phyloP scores from a whole-genome alignment of 768 basidiomycete genomes.

The Leccinum longicurvipes region DNA sequence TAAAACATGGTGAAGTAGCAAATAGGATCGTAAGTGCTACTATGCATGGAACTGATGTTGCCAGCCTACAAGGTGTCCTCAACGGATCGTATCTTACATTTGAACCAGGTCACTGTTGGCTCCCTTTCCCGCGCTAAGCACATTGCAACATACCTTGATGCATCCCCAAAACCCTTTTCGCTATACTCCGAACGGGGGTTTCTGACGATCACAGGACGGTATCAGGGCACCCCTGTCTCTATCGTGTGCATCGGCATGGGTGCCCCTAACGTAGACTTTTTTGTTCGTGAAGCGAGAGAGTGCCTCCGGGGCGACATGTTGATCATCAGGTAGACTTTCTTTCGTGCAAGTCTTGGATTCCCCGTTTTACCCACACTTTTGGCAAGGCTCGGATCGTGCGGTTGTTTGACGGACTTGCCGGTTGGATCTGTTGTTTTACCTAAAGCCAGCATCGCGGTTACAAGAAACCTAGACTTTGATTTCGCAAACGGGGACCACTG shows the following conservation, averaged over 20 bases:
- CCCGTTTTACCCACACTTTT: background rate
- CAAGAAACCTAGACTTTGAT: conserved; percentile 75
- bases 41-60: background rate
- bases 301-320: conserved; percentile 61
- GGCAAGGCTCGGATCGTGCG: conserved; percentile 76
- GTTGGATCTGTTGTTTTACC: conserved; percentile 80
- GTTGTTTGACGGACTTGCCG: conserved; percentile 61
- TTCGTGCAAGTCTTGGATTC: background rate
- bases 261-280: conserved; percentile 78
- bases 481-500: conserved; percentile 45
- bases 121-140: conserved; percentile 61
- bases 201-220: conserved; percentile 66
- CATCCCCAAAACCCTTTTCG: conserved; percentile 55
- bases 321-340: conserved; percentile 41
- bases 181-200: conserved; percentile 74
- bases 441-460: conserved; percentile 61
- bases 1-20: conserved; percentile 73
- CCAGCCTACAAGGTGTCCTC: background rate
- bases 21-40: conserved; percentile 74
- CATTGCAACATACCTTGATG: conserved; percentile 61
- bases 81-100: conserved; percentile 3
- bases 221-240: conserved; percentile 59
- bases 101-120: conserved; percentile 66
- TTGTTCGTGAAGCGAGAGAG: conserved; percentile 77
- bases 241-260: conserved; percentile 86